Base-by-base conservation (phyloP, 257 asterid genomes). In the Perilla frutescens region DNA sequence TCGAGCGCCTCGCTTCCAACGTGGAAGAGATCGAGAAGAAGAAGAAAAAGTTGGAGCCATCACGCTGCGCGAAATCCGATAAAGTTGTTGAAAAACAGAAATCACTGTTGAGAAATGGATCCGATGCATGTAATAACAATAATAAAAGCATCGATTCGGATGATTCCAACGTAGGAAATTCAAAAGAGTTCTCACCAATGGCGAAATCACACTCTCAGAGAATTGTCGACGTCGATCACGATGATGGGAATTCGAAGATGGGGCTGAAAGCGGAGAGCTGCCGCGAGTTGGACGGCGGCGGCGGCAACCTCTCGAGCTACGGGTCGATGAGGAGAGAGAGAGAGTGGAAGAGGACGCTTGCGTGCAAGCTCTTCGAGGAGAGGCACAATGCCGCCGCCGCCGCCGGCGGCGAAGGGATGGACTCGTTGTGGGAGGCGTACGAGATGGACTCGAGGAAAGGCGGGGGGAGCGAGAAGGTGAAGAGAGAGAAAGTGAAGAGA, bases 341-440 rank as follows among this genome's bases (percentile, higher is more conserved):
- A 40, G 96, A 89, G 61, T 91, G 97, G 97, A 87, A 81, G 61
- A 80, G 97, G 81, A 93, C 98, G 6, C 47, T 91, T 10, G 97
- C 96, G 1, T 86, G 97, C 79, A 91, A 88, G 76, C 81, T 93
- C 6, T 93, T 87, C 57, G 97, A 91, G 66, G 99, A 88, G 36
- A 61, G 93, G 64, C 85, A 86, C 74, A 76, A 83, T 44, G 84
- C 63, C 0, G 26, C 26, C 26, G 78, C 61, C 6, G 89, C 87
- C 8, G 79, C 65, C 6, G 89, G 87, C 6, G 86, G 87, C 3
- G 96, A 93, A 70, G 97, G 92, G 49, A 93, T 93, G 98, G 96
- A 93, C 65, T 85, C 88, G 7, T 45, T 93, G 61, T 93, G 98
- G 98, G 98, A 91, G 81, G 78, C 90, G 1, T 84, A 91, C 47